Percentiles rank a stretch among this genome's conserved stretches.
phyloP scores from a whole-genome alignment of 139 green algal species.

The Klebsormidium nitens region DNA sequence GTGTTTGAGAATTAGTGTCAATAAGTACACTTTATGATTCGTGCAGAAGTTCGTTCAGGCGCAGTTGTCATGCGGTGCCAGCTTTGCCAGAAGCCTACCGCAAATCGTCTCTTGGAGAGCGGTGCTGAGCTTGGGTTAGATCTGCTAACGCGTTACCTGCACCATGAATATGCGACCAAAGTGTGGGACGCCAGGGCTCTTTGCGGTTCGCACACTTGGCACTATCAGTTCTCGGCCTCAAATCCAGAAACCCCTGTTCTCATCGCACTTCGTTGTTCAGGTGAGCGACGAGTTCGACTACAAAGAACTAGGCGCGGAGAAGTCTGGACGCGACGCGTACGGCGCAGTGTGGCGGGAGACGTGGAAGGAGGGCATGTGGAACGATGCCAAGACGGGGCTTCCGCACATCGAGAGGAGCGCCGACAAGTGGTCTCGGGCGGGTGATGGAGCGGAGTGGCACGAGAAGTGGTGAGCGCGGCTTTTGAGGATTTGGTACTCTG shows the following conservation, averaged over 20 bases:
- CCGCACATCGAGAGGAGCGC: conserved; percentile 38
- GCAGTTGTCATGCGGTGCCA: neutral
- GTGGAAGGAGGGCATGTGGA: conserved; percentile 36
- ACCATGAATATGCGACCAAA: no score
- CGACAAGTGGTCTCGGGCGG: conserved; percentile 36
- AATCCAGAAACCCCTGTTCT: no score
- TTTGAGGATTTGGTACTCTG: no score
- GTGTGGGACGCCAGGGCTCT: no score
- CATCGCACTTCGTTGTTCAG: no score
- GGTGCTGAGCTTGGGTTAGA: no score
- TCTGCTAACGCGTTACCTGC: no score
- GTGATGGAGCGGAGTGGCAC: conserved; percentile 26
- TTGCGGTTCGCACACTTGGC: no score
- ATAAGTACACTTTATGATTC: neutral
- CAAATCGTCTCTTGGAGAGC: no score
- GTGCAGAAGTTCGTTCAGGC: neutral
- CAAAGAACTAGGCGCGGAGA: conserved; percentile 37
- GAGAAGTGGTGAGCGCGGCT: conserved; percentile 43
- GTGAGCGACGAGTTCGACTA: conserved; percentile 29
- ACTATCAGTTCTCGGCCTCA: no score
- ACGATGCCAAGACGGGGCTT: conserved; percentile 31
- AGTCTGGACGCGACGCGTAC: conserved; percentile 25
- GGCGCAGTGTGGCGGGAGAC: conserved; percentile 32
- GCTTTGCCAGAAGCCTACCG: neutral
- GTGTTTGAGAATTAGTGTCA: neutral